Evolutionary conservation across 495 filamentous ascomycete genomes (phyloP).

Genomic region (Xylaria sp.): DNA sequence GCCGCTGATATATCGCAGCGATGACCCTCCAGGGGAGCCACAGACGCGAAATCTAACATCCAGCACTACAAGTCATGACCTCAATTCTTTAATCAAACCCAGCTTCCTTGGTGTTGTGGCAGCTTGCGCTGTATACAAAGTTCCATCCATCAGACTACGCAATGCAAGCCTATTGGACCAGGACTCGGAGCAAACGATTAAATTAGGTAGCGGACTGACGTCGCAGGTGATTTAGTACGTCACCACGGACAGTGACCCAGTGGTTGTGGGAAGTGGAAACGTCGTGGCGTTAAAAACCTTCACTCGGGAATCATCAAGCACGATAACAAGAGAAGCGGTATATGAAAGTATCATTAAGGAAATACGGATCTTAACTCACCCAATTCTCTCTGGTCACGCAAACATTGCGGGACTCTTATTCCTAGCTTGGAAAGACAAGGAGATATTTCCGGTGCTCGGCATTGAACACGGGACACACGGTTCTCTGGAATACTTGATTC

Average conservation of each 20-base stretch:
- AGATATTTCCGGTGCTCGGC: neutral
- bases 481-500: conserved; percentile 9
- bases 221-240: neutral
- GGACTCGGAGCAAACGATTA: neutral
- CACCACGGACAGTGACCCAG: neutral
- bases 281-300: conserved; percentile 4
- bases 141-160: neutral
- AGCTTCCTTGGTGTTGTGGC: neutral
- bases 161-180: neutral
- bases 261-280: neutral
- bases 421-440: neutral
- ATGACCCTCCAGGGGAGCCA: no score
- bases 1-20: no score
- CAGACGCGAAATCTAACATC: no score
- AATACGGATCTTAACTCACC: neutral
- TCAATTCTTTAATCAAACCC: no score
- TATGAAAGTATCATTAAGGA: conserved; percentile 8
- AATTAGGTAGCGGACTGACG: neutral
- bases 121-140: no score
- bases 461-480: conserved; percentile 4
- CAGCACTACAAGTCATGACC: no score
- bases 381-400: neutral
- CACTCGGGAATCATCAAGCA: neutral
- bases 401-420: conserved; percentile 5
- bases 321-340: neutral